phyloP scores from a whole-genome alignment of 2,329 filamentous ascomycete genomes.

The Cladosporium halotolerans region DNA sequence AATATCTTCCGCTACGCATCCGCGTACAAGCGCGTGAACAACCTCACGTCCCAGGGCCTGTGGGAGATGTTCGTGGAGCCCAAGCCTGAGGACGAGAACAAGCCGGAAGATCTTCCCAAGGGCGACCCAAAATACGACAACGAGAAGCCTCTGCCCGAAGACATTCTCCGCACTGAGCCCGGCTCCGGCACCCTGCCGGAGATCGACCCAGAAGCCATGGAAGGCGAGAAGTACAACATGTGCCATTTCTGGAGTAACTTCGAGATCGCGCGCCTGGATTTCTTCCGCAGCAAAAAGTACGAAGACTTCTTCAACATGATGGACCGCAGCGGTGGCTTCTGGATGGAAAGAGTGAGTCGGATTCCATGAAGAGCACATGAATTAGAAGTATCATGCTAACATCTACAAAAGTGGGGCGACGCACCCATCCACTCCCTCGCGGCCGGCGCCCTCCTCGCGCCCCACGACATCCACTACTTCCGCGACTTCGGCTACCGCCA shows the following conservation, averaged over 20 bases:
- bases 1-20: slow-evolving; percentile 99
- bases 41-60: slow-evolving; percentile 80
- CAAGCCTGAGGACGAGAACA: slow-evolving; percentile 53
- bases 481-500: slow-evolving; percentile 97
- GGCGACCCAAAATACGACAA: slow-evolving; percentile 57
- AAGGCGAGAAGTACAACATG: slow-evolving; percentile 98
- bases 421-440: slow-evolving; percentile 97
- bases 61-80: slow-evolving; percentile 99
- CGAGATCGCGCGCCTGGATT: slow-evolving; percentile 89
- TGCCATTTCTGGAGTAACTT: slow-evolving; percentile 99
- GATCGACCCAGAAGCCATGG: slow-evolving; percentile 89
- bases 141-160: slow-evolving; percentile 66
- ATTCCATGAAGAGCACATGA: background rate
- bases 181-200: slow-evolving; percentile 65
- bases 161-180: slow-evolving; percentile 71
- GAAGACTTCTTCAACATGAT: slow-evolving; percentile 99
- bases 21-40: slow-evolving; percentile 89
- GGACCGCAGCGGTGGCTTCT: slow-evolving; percentile 96
- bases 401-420: slow-evolving; percentile 77
- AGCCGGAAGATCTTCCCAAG: slow-evolving; percentile 37
- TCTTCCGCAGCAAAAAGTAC: slow-evolving; percentile 96
- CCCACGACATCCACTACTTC: slow-evolving; percentile 93
- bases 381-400: slow-evolving; percentile 31
- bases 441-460: slow-evolving; percentile 75
- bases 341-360: slow-evolving; percentile 84